phyloP scores from a whole-genome alignment of 495 filamentous ascomycete species.

The Penicillium robsamsonii region DNA sequence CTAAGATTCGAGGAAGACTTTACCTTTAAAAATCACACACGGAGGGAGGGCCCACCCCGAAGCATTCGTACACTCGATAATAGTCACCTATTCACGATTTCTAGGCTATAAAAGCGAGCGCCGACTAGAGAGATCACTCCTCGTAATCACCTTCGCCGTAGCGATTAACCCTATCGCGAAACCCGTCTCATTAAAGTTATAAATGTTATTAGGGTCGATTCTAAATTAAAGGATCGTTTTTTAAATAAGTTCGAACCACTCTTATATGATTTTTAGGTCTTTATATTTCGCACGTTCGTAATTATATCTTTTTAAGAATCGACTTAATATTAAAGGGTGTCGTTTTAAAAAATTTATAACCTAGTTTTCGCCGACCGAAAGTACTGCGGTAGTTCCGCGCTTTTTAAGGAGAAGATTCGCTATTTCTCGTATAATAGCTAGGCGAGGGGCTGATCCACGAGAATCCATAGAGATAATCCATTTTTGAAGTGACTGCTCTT shows the following conservation, averaged over 20 bases:
- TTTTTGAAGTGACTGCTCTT: constrained; percentile 31
- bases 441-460: too few relatives aligned
- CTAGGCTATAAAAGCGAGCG: constrained; percentile 27
- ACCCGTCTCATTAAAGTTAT: constrained; percentile 11
- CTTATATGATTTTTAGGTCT: background rate
- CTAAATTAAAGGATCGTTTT: background rate
- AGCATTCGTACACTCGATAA: constrained; percentile 5
- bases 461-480: background rate
- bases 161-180: constrained; percentile 7
- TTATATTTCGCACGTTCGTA: background rate
- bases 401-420: constrained; percentile 25
- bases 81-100: constrained; percentile 34
- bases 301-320: constrained; percentile 8
- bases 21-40: constrained; percentile 28
- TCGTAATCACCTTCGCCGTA: background rate
- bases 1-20: constrained; percentile 11
- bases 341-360: background rate
- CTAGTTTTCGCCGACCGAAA: background rate
- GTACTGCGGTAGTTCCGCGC: constrained; percentile 6
- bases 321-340: background rate
- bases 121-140: background rate
- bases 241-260: constrained; percentile 1
- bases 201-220: background rate
- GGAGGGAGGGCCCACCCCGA: constrained; percentile 23
- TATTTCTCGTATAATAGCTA: constrained; percentile 35